These are phyloP conservation scores for Solanum aculeatissimum DNA, from an alignment of 305 asterid genomes.

Conservation along the genomic window DNA sequence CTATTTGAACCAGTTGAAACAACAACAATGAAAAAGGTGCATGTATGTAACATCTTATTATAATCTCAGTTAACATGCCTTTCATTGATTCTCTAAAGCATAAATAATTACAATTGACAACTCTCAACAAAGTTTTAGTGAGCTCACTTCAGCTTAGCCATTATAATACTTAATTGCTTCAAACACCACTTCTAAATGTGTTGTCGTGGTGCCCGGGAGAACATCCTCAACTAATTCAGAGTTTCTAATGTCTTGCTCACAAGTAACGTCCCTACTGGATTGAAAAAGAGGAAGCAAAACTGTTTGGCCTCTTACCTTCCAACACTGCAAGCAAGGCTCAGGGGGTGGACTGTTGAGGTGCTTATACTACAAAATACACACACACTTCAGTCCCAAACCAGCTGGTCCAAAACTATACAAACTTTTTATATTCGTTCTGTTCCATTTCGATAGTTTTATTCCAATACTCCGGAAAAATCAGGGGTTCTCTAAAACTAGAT, in stretches of 20 bases:
- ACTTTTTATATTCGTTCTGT: background rate
- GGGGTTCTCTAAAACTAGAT: background rate
- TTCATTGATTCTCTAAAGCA: background rate
- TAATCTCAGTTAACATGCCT: background rate
- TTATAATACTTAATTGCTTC: background rate
- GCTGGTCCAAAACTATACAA: background rate
- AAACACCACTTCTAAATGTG: background rate
- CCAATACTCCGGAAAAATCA: background rate
- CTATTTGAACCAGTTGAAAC: background rate
- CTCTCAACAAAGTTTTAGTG: background rate
- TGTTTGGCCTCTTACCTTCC: background rate
- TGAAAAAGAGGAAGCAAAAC: no score
- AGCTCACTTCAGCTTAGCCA: background rate
- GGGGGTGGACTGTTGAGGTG: background rate
- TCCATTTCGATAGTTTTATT: background rate
- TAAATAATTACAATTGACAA: background rate
- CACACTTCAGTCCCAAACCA: background rate
- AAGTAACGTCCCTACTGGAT: background rate
- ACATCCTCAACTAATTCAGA: background rate
- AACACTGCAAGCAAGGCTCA: background rate
- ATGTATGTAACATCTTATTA: background rate
- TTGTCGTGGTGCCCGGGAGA: background rate
- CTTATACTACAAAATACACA: background rate
- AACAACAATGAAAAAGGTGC: background rate
- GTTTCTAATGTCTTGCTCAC: background rate